phyloP scores from a whole-genome alignment of 2,329 filamentous ascomycete species.

The Fusarium scirpi region DNA sequence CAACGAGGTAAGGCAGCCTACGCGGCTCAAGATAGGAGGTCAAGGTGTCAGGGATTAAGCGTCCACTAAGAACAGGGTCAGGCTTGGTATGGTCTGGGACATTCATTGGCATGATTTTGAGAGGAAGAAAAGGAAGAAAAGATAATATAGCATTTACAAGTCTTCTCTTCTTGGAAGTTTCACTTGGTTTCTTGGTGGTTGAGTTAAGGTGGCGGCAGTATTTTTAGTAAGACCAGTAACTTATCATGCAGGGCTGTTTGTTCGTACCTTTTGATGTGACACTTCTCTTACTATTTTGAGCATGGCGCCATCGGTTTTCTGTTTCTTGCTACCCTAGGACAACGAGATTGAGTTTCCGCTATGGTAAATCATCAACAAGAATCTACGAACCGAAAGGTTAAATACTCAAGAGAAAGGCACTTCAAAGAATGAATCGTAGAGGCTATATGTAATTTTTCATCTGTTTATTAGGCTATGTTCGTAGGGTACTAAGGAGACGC shows the following conservation, averaged over 20 bases:
- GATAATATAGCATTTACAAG: not conserved
- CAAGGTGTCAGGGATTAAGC: slow-evolving; percentile 6
- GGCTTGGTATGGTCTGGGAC: not conserved
- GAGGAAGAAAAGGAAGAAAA: not conserved
- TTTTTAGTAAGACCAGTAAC: slow-evolving; percentile 1
- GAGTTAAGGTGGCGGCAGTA: not conserved
- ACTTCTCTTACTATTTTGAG: slow-evolving; percentile 5
- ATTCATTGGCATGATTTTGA: not conserved
- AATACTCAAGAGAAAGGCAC: not conserved
- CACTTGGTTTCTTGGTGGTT: not conserved
- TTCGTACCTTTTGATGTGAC: slow-evolving; percentile 4
- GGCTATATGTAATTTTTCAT: not conserved
- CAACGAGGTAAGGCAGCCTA: slow-evolving; percentile 23
- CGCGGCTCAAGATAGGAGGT: slow-evolving; percentile 40
- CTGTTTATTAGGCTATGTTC: not conserved
- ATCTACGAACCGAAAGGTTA: slow-evolving; percentile 1
- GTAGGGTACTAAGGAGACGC: not conserved
- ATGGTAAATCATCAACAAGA: not conserved
- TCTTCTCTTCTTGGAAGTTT: not conserved
- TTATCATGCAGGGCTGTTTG: not conserved
- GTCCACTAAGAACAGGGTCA: slow-evolving; percentile 15
- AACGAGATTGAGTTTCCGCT: not conserved
- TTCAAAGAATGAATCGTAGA: not conserved
- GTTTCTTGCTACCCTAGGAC: not conserved
- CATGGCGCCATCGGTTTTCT: slow-evolving; percentile 1